These are phyloP conservation scores for Periconia macrospinosa DNA, from an alignment of 2,329 filamentous ascomycete species.

Conservation along the genomic window DNA sequence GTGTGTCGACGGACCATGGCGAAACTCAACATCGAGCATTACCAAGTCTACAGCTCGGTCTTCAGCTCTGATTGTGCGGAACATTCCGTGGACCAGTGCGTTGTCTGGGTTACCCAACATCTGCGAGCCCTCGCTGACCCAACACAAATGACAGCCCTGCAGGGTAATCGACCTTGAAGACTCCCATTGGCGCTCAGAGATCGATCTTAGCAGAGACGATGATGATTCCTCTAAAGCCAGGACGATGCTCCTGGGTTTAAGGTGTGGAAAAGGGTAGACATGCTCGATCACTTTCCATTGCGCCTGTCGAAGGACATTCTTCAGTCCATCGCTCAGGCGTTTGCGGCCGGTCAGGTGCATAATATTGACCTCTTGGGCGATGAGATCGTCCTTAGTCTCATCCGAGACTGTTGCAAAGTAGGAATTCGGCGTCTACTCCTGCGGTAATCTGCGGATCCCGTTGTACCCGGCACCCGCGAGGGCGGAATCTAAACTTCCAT, in stretches of 20 bases:
- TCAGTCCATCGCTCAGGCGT: too few species aligned
- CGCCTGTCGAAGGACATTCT: too few species aligned
- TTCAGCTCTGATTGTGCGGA: slow-evolving; percentile 5
- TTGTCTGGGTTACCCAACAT: slow-evolving; percentile 5
- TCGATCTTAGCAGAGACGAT: not conserved
- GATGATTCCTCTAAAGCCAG: slow-evolving; percentile 5
- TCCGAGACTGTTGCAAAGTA: too few species aligned
- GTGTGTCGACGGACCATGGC: not conserved
- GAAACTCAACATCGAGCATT: slow-evolving; percentile 3
- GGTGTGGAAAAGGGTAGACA: not conserved
- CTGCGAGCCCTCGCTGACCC: slow-evolving; percentile 6
- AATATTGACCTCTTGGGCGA: too few species aligned
- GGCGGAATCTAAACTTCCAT: not conserved
- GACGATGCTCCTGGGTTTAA: slow-evolving; percentile 1
- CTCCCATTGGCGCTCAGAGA: slow-evolving; percentile 2
- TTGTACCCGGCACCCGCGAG: not conserved
- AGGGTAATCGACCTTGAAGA: not conserved
- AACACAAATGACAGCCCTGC: not conserved
- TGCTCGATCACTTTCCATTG: too few species aligned
- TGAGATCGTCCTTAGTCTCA: too few species aligned
- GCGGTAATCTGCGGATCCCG: not conserved
- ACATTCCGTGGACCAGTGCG: slow-evolving; percentile 9
- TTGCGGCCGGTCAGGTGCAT: too few species aligned
- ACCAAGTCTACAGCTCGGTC: not conserved
- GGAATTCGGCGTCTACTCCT: too few species aligned